Conservation (phyloP, 75 land plant genomes). For the Chamaecyparis obtusa region DNA sequence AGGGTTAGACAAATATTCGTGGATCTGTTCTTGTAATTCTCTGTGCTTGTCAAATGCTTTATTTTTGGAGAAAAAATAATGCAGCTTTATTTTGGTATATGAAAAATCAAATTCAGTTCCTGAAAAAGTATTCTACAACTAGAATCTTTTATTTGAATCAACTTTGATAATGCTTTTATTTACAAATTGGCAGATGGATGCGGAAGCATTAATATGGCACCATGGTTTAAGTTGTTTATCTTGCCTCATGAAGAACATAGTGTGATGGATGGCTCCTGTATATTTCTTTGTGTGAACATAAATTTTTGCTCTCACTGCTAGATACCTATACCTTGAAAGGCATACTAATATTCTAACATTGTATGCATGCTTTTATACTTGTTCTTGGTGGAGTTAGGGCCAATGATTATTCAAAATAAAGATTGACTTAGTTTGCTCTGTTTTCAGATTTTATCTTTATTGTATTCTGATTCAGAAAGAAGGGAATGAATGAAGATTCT, state of each 20-base stretch:
- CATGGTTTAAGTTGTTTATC: background rate
- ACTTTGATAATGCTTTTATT: background rate
- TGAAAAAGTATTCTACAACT: background rate
- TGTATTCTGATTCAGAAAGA: background rate
- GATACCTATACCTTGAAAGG: background rate
- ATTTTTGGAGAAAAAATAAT: background rate
- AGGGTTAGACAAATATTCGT: background rate
- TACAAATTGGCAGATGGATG: background rate
- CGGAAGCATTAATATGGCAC: background rate
- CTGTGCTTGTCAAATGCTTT: background rate
- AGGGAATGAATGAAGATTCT: background rate
- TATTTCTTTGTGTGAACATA: background rate
- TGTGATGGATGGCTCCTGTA: background rate
- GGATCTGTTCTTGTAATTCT: background rate
- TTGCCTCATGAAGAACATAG: background rate
- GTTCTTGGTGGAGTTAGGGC: background rate
- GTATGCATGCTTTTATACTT: background rate
- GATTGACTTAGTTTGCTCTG: background rate
- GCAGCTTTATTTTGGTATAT: background rate
- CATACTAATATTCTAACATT: background rate
- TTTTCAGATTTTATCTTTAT: background rate
- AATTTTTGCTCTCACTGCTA: background rate
- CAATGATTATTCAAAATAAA: background rate
- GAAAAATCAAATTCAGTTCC: background rate
- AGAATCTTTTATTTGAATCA: background rate